Evolutionary conservation across 129 eudicot genomes (phyloP).

Genomic region (Escallonia herrerae): DNA sequence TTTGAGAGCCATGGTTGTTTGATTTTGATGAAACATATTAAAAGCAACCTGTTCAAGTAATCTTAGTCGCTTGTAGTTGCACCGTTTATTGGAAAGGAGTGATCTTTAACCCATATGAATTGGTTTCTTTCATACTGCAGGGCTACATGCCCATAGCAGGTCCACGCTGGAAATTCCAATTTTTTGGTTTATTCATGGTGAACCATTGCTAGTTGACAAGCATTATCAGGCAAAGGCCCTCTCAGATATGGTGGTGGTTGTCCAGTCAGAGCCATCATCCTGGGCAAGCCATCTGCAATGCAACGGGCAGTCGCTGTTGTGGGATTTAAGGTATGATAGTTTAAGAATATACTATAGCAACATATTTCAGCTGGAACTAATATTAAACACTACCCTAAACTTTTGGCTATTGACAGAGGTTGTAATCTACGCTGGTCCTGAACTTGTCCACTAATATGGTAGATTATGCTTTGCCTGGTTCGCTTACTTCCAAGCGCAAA

Average conservation of each 20-base stretch:
- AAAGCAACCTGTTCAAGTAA: no score
- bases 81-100: no score
- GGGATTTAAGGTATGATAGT: slow-evolving; percentile 68
- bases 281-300: slow-evolving; percentile 98
- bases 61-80: no score
- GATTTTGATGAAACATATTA: no score
- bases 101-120: neutral
- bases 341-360: no score
- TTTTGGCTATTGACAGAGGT: neutral
- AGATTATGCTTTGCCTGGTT: no score
- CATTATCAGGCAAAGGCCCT: slow-evolving; percentile 95
- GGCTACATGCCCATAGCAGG: slow-evolving; percentile 83
- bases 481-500: no score
- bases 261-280: slow-evolving; percentile 78
- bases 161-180: slow-evolving; percentile 81
- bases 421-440: neutral
- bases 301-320: slow-evolving; percentile 70
- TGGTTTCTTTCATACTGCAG: slow-evolving; percentile 39
- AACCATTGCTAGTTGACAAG: slow-evolving; percentile 82
- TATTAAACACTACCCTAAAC: neutral
- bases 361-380: no score
- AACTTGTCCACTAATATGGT: no score
- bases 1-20: no score
- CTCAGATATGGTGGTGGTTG: slow-evolving; percentile 92
- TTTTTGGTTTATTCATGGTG: slow-evolving; percentile 90